Evolutionary conservation across 2,329 filamentous ascomycete species (phyloP), one percentile per base, ranked within the genome.

Genomic region (Didymella exigua): DNA sequence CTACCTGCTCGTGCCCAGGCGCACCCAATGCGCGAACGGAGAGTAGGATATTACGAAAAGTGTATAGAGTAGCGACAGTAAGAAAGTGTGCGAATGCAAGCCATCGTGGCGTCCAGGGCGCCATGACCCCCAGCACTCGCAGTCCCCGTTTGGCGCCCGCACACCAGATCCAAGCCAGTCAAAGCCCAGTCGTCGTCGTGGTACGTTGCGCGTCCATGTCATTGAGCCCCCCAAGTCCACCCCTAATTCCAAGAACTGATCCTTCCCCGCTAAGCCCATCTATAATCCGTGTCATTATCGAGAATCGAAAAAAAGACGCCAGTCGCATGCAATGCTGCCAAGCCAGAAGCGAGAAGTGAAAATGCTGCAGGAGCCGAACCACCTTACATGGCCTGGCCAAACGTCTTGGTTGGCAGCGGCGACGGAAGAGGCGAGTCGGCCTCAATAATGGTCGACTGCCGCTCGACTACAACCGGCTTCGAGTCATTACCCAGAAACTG

Each of bases 381-480:
- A 19, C 18, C 21, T 30, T 47, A 56, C 41, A 42, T 16, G 2
- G 54, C 54, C 13, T 65, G 56, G n/a, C 49, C 40, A 19, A 57
- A 49, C 5, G 52, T 30, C 27, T 59, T 56, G 21, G 44, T 50
- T 2, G 65, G 63, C 36, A 55, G 53, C 7, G 70, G 68, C 21
- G 63, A 69, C 6, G 69, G 49, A 24, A 68, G 27, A 3, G 69
- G 69, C 11, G 66, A 63, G 3, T 69, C 68, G 4, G 67, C 66
- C 34, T 73, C 70, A 1, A 63, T 53, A 49, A 71, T 74, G 0
- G 70, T 70, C 3, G 63, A 61, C 26, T 69, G 62, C 7, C 65
- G 55, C 14, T 66, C 62, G 3, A 63, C 56, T 11, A 59, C 14
- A 1, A n/a, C 24, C 10, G 42, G 58, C 34, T 62, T 62, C 8